Percentiles rank a stretch among this genome's conserved stretches.
Conservation (phyloP, 495 filamentous ascomycete species). For the Aspergillus biplanus region DNA sequence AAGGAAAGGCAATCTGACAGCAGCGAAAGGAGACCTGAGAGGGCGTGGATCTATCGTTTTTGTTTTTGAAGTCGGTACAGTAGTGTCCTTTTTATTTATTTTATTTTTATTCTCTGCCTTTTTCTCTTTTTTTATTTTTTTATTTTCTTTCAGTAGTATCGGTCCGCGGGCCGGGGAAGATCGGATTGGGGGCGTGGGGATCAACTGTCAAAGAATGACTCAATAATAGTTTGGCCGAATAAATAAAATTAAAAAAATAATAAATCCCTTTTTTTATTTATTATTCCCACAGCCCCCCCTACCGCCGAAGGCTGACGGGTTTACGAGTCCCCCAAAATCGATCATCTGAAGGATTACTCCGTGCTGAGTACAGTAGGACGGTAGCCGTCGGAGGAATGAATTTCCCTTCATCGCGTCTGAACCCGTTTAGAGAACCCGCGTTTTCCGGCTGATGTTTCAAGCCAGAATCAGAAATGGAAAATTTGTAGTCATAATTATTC, state of each 20-base stretch:
- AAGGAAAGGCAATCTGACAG: conserved; percentile 21
- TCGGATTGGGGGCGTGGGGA: conserved; percentile 29
- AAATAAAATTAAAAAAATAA: conserved; percentile 2
- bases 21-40: conserved; percentile 7
- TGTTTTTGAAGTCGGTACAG: conserved; percentile 12
- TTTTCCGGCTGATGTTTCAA: conserved; percentile 13
- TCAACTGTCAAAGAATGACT: conserved; percentile 24
- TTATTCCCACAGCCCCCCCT: conserved; percentile 1
- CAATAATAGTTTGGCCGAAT: conserved; percentile 14
- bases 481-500: background rate
- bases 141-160: conserved; percentile 11
- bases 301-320: background rate
- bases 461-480: background rate
- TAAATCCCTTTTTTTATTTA: conserved; percentile 3
- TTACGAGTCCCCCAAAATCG: background rate
- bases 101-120: conserved; percentile 7
- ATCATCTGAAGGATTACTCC: conserved; percentile 11
- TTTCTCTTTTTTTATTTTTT: conserved; percentile 17
- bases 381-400: background rate
- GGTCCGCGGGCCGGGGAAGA: conserved; percentile 32
- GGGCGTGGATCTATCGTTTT: conserved; percentile 31
- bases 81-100: conserved; percentile 15
- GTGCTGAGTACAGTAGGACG: background rate
- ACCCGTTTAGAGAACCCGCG: background rate
- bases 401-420: background rate